These are phyloP conservation scores for Mortierella polycephala DNA, from an alignment of 371 early-diverging fungal genomes.

Conservation along the genomic window DNA sequence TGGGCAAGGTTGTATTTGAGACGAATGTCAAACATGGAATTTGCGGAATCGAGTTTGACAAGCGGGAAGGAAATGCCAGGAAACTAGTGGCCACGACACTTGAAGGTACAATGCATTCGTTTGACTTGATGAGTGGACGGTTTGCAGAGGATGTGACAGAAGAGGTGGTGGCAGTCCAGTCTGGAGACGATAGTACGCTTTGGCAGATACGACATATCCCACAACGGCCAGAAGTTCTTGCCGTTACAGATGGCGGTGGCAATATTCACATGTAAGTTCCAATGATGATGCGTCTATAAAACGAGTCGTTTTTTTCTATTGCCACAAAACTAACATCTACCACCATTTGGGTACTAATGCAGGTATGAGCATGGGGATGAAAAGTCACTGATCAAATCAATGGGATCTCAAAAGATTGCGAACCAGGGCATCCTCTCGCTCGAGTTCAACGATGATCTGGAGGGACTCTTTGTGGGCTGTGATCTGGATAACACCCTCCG, in stretches of 20 bases:
- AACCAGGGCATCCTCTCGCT: constrained; percentile 55
- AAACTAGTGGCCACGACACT: constrained; percentile 63
- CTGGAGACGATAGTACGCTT: constrained; percentile 68
- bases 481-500: constrained; percentile 65
- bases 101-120: constrained; percentile 57
- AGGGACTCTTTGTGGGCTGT: constrained; percentile 63
- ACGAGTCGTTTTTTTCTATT: background rate
- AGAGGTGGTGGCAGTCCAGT: constrained; percentile 41
- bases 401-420: constrained; percentile 56
- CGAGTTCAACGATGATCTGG: constrained; percentile 63
- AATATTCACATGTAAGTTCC: constrained; percentile 60
- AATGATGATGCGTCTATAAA: background rate
- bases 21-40: constrained; percentile 82
- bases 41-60: constrained; percentile 72
- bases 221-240: constrained; percentile 70
- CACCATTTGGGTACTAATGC: background rate
- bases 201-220: constrained; percentile 82
- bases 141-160: constrained; percentile 1
- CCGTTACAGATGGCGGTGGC: constrained; percentile 75
- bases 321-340: no score
- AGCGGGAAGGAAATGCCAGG: constrained; percentile 54
- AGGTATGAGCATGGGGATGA: constrained; percentile 36
- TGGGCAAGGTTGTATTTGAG: constrained; percentile 73
- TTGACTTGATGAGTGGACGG: constrained; percentile 22
- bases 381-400: constrained; percentile 5